Conservation (phyloP, 345 rosid genomes). For the Geranium rotundifolium region DNA sequence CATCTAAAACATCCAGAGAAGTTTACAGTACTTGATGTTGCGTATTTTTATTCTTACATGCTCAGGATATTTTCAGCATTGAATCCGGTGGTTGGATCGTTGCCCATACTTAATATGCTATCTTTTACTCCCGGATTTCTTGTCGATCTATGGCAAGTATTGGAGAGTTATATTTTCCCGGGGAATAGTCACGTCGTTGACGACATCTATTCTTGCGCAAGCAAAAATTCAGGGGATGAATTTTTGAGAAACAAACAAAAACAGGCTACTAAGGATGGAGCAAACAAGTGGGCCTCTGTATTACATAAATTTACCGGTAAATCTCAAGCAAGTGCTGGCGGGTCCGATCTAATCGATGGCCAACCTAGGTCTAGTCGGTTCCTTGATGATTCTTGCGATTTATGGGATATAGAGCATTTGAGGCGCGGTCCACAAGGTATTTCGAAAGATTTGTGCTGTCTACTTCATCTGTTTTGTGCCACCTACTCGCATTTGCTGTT, state of each 20-base stretch:
- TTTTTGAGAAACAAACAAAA: constrained; percentile 33
- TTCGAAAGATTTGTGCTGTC: constrained; percentile 56
- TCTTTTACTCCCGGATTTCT: constrained; percentile 82
- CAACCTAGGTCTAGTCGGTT: constrained; percentile 26
- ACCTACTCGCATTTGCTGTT: constrained; percentile 80
- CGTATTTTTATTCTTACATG: constrained; percentile 69
- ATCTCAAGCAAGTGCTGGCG: constrained; percentile 34
- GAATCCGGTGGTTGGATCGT: constrained; percentile 52
- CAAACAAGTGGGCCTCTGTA: constrained; percentile 56
- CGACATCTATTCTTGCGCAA: constrained; percentile 10
- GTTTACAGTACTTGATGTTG: constrained; percentile 55
- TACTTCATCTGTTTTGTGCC: constrained; percentile 85
- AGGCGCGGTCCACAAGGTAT: constrained; percentile 61
- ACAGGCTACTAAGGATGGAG: constrained; percentile 43
- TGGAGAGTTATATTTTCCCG: constrained; percentile 47
- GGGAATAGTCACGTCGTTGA: constrained; percentile 14
- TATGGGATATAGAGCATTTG: constrained; percentile 63
- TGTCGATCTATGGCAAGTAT: constrained; percentile 48
- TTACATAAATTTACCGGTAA: constrained; percentile 70
- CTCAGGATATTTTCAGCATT: constrained; percentile 59
- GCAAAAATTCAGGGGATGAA: constrained; percentile 25
- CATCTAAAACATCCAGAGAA: constrained; percentile 21
- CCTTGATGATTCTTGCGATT: constrained; percentile 34
- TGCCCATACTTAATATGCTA: constrained; percentile 83
- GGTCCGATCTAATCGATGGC: constrained; percentile 20